Evolutionary conservation across 2,329 filamentous ascomycete genomes (phyloP).

Genomic region (Aspergillus candidus): DNA sequence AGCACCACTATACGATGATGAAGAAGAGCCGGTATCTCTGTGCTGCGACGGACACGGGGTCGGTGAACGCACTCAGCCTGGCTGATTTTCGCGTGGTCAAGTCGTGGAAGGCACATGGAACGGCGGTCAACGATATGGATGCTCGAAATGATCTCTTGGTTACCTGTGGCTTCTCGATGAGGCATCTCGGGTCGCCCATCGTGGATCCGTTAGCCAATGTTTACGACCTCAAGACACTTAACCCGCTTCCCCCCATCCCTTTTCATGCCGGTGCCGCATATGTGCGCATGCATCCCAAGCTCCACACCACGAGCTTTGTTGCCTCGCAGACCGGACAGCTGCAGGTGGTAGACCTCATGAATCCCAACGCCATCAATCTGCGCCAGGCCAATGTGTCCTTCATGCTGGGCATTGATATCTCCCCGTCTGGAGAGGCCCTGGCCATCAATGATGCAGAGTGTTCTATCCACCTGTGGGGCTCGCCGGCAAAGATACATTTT

Average conservation of each 20-base stretch:
- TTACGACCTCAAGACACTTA: slow-evolving; percentile 87
- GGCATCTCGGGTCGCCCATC: slow-evolving; percentile 72
- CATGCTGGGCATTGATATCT: slow-evolving; percentile 75
- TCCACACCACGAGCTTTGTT: slow-evolving; percentile 92
- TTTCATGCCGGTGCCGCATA: slow-evolving; percentile 89
- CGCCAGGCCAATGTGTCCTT: slow-evolving; percentile 75
- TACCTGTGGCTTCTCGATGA: slow-evolving; percentile 85
- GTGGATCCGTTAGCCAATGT: slow-evolving; percentile 91
- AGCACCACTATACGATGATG: slow-evolving; percentile 83
- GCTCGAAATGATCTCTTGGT: slow-evolving; percentile 91
- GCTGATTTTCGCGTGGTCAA: slow-evolving; percentile 71
- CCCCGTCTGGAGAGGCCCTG: slow-evolving; percentile 79
- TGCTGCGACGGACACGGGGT: slow-evolving; percentile 75
- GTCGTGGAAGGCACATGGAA: slow-evolving; percentile 83
- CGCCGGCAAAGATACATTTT: slow-evolving; percentile 77
- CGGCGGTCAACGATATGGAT: slow-evolving; percentile 93
- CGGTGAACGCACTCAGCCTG: slow-evolving; percentile 80
- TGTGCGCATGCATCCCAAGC: slow-evolving; percentile 91
- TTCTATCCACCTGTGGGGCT: slow-evolving; percentile 80
- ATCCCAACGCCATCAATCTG: slow-evolving; percentile 79
- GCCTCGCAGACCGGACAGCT: slow-evolving; percentile 88
- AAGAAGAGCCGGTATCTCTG: slow-evolving; percentile 83
- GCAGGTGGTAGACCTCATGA: slow-evolving; percentile 93
- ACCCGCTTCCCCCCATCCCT: slow-evolving; percentile 81
- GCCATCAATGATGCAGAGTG: slow-evolving; percentile 74